Conservation (phyloP, 345 rosid genomes). For the Euclidium syriacum region DNA sequence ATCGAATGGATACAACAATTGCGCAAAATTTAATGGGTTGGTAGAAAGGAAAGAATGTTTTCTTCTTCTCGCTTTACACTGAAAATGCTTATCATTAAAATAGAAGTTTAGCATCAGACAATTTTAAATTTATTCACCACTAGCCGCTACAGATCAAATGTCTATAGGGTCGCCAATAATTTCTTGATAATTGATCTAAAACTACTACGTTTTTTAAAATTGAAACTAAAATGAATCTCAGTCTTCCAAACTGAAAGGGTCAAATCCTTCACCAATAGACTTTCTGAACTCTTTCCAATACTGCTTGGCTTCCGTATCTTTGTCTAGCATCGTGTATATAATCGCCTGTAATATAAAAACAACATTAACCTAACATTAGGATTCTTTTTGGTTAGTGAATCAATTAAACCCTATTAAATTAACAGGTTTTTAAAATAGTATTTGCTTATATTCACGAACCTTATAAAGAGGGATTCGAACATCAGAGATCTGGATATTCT, state of each 20-base stretch:
- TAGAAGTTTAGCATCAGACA: neutral
- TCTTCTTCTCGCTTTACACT: too few relatives aligned
- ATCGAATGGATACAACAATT: too few relatives aligned
- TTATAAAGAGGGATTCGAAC: constrained; percentile 32
- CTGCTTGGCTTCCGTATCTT: constrained; percentile 31
- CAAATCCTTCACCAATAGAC: constrained; percentile 34
- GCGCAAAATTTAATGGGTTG: too few relatives aligned
- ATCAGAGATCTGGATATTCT: constrained; percentile 28
- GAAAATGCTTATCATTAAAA: too few relatives aligned
- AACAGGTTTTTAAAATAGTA: too few relatives aligned
- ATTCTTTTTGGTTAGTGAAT: too few relatives aligned
- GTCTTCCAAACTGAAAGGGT: constrained; percentile 26
- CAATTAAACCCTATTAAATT: neutral
- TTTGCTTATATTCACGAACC: neutral
- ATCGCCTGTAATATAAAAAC: constrained; percentile 25
- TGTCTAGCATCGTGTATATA: constrained; percentile 33
- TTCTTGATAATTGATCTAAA: neutral
- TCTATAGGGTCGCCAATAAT: neutral
- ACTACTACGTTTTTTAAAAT: neutral
- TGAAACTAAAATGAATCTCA: neutral
- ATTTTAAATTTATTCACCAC: neutral
- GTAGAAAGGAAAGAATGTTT: too few relatives aligned
- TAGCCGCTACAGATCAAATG: neutral
- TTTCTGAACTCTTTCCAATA: constrained; percentile 39
- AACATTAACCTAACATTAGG: neutral